These are phyloP conservation scores for Diospyros kaki DNA, from an alignment of 148 eudicot genomes.

Conservation along the genomic window DNA sequence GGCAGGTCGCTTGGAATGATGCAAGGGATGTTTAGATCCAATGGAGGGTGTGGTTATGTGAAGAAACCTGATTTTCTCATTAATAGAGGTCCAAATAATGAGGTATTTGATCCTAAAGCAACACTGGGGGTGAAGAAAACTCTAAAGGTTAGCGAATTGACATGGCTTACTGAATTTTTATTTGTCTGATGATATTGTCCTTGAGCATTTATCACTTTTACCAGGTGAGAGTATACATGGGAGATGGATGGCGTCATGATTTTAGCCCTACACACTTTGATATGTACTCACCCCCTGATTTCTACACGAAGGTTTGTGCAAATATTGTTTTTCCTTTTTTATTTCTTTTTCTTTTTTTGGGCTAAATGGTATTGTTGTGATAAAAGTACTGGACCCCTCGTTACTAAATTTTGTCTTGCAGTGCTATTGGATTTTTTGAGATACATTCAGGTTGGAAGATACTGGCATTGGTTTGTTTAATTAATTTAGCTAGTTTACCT, in stretches of 20 bases:
- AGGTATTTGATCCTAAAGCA: constrained; percentile 53
- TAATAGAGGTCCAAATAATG: constrained; percentile 37
- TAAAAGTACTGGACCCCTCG: no score
- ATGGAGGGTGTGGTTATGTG: constrained; percentile 78
- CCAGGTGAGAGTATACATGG: constrained; percentile 53
- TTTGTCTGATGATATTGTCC: constrained; percentile 3
- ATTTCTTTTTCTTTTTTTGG: no score
- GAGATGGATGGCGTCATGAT: constrained; percentile 64
- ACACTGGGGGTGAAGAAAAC: constrained; percentile 45
- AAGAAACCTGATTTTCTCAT: constrained; percentile 67
- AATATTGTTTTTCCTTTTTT: no score
- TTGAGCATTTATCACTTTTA: constrained; percentile 1
- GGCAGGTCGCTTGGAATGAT: constrained; percentile 66
- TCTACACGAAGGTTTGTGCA: constrained; percentile 46
- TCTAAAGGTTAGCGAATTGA: constrained; percentile 38
- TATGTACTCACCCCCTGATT: constrained; percentile 61
- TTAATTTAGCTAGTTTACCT: no score
- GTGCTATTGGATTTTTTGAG: no score
- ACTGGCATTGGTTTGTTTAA: no score
- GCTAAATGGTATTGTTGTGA: no score
- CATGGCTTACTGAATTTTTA: not conserved
- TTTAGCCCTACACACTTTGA: constrained; percentile 60
- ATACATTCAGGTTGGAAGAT: no score
- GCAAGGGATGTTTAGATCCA: constrained; percentile 82
- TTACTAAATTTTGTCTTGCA: no score